Evolutionary conservation across 352 stramenopile genomes (phyloP).

Genomic region (Phytopythium oedochilum): DNA sequence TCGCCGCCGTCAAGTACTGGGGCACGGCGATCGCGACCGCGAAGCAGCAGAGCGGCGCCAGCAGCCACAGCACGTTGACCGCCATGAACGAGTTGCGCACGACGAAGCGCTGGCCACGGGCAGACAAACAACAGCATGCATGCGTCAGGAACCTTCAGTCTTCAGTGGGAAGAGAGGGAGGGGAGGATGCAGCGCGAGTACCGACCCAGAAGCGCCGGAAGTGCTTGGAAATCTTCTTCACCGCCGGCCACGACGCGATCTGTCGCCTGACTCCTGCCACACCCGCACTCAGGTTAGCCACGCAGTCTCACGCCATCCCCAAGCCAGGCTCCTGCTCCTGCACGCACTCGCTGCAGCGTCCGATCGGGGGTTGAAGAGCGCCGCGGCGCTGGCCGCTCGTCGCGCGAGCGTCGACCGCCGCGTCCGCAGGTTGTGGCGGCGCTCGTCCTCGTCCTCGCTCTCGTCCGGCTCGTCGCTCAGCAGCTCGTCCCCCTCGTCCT

Average conservation of each 20-base stretch:
- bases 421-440: constrained; percentile 2
- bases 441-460: constrained; percentile 17
- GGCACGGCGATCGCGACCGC: constrained; percentile 62
- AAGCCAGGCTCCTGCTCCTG: too few species aligned
- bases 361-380: constrained; percentile 16
- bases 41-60: constrained; percentile 67
- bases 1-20: constrained; percentile 60
- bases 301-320: too few species aligned
- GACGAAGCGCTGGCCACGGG: constrained; percentile 16
- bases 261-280: constrained; percentile 9
- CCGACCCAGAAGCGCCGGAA: constrained; percentile 38
- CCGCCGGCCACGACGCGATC: constrained; percentile 9
- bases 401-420: constrained; percentile 26
- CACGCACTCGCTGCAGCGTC: background rate
- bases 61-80: constrained; percentile 68
- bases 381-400: constrained; percentile 25
- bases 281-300: too few species aligned
- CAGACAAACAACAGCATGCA: background rate
- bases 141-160: too few species aligned
- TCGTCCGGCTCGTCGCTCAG: constrained; percentile 24
- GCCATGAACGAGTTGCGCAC: constrained; percentile 72
- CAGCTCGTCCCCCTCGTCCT: constrained; percentile 29
- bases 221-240: constrained; percentile 19
- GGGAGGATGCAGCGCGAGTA: too few species aligned
- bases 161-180: too few species aligned